Conservation (phyloP, 148 eudicot genomes). For the Polygonum maritimum region DNA sequence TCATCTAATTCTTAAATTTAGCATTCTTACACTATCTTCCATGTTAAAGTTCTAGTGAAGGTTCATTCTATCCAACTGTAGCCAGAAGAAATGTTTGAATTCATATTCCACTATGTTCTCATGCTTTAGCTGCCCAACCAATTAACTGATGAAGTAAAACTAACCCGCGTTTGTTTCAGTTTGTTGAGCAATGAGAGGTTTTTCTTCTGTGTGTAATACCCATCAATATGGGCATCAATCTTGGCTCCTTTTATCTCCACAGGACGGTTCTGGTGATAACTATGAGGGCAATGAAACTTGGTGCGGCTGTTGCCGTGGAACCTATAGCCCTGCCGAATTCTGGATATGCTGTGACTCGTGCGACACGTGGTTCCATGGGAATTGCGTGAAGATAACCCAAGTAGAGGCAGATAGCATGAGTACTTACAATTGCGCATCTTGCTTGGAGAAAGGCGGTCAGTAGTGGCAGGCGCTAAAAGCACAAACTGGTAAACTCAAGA, state of each 20-base stretch:
- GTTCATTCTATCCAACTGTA: not conserved
- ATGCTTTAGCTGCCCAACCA: not conserved
- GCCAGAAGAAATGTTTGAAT: too few species aligned
- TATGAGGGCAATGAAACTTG: constrained; percentile 70
- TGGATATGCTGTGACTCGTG: constrained; percentile 87
- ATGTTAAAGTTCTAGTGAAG: not conserved
- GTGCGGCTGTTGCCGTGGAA: constrained; percentile 72
- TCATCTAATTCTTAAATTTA: not conserved
- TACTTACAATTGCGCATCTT: constrained; percentile 89
- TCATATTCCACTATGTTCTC: not conserved
- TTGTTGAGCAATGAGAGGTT: not conserved
- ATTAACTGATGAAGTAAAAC: not conserved
- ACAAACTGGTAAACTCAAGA: not conserved
- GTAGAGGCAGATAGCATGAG: constrained; percentile 72
- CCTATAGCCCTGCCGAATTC: constrained; percentile 70
- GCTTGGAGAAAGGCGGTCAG: constrained; percentile 67
- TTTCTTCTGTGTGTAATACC: too few species aligned
- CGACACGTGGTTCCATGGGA: constrained; percentile 78
- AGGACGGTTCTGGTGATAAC: constrained; percentile 58
- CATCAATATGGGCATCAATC: not conserved
- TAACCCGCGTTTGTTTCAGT: not conserved
- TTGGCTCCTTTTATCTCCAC: constrained; percentile 16
- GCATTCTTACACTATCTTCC: not conserved
- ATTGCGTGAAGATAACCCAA: constrained; percentile 75
- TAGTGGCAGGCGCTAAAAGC: constrained; percentile 15